Evolutionary conservation across 495 filamentous ascomycete species (phyloP), one percentile per base, ranked within the genome.

Genomic region (Penicillium atrosanguineum): DNA sequence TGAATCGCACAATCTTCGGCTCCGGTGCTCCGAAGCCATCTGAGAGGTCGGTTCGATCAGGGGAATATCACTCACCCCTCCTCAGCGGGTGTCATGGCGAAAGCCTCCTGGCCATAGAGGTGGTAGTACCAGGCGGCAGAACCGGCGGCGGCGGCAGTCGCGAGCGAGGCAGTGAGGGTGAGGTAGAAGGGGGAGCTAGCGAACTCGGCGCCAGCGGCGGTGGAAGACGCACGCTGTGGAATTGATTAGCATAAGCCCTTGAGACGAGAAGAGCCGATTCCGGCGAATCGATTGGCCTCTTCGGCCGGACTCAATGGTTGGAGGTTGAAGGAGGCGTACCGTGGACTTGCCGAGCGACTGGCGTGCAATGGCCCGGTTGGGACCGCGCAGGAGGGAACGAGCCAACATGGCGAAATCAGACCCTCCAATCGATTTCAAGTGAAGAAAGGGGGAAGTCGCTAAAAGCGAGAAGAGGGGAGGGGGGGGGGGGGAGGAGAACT

Each of bases 41-140:
- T 46, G 39, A 45, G 5, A 31, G n/a, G 44, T 43, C 51, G 34
- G 52, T 44, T 46, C 44, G 8, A n/a, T 56, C 49, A 46, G 25
- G 29, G 23, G n/a, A 21, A 29, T 44, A 45, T 47, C 41, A 87
- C 88, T 84, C 74, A 99, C 94, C 94, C 95, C 85, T 99, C 95
- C 82, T 99, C 95, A 69, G 83, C 82, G 57, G 89, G 90, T 62
- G 95, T 94, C 87, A 87, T 87, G 57, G 94, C 95, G 73, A 91
- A 83, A 36, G 88, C 84, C 56, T 86, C 86, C 53, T 87, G 82
- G 61, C 94, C 95, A 76, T 92, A 97, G 61, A 95, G 86, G 74
- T 96, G 89, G 69, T 91, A 94, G 74, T 96, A 97, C 91, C 90
- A 96, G 50, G 87, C 89, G 63, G 94, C 82, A 50, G 91, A 90